Percentiles rank a stretch among this genome's conserved stretches.
phyloP scores from a whole-genome alignment of 192 early-diverging fungal species.

The Coemansia sp. region DNA sequence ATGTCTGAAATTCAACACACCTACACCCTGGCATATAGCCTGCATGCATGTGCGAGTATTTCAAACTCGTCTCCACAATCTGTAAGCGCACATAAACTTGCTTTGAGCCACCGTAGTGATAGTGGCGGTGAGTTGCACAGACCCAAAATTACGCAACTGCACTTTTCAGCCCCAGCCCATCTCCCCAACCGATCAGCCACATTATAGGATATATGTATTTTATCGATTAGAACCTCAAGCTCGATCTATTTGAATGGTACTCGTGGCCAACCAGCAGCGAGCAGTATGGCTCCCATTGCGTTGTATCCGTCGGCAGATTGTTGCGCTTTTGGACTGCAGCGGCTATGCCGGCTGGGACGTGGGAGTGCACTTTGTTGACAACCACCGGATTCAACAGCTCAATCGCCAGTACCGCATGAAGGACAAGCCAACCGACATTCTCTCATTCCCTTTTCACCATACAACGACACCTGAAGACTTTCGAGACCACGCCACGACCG shows the following conservation, averaged over 20 bases:
- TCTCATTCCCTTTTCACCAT: constrained; percentile 66
- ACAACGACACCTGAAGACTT: constrained; percentile 22
- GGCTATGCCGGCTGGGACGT: constrained; percentile 63
- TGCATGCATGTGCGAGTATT: too few relatives aligned
- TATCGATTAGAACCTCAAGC: background rate
- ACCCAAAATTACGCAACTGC: background rate
- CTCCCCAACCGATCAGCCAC: background rate
- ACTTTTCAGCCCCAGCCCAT: too few relatives aligned
- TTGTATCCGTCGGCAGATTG: constrained; percentile 31
- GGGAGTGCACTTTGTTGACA: constrained; percentile 58
- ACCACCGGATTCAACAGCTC: constrained; percentile 53
- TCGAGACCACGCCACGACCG: constrained; percentile 23
- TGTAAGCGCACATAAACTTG: too few relatives aligned
- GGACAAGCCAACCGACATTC: constrained; percentile 61
- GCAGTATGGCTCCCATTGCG: constrained; percentile 46
- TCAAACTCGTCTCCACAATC: too few relatives aligned
- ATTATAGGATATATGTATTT: background rate
- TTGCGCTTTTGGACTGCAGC: constrained; percentile 51
- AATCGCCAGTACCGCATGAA: constrained; percentile 58
- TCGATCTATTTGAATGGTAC: constrained; percentile 26
- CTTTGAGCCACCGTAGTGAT: too few relatives aligned
- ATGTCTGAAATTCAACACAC: too few relatives aligned
- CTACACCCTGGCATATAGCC: too few relatives aligned
- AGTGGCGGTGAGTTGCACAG: background rate
- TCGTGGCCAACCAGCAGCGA: constrained; percentile 44